Conservation (phyloP, 2,329 filamentous ascomycete genomes). For the Paecilomyces sp. region DNA sequence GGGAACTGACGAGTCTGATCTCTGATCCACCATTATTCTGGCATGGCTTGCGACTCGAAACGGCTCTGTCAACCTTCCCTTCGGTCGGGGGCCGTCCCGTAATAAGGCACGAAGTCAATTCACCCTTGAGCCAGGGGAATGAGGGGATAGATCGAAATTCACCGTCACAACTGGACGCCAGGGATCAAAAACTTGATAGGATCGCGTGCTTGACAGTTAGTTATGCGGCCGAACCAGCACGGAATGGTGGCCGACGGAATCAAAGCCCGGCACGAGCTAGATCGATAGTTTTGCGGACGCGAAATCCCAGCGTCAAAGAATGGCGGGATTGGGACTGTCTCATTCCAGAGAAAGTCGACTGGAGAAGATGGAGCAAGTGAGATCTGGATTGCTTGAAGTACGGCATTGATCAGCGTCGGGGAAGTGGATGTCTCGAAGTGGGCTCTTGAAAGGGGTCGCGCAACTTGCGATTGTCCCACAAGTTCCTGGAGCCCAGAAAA, state of each 20-base stretch:
- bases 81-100: not conserved
- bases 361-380: not conserved
- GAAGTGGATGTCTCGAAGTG: not conserved
- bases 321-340: not conserved
- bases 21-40: constrained; percentile 27
- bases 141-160: not conserved
- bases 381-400: not conserved
- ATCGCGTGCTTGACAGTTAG: not conserved
- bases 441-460: not conserved
- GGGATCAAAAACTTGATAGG: not conserved
- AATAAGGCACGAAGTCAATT: not conserved
- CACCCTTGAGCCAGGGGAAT: not conserved
- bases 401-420: not conserved
- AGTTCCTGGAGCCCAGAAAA: not conserved
- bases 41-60: constrained; percentile 22
- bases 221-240: not conserved
- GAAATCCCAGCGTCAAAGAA: not conserved
- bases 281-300: not conserved
- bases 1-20: constrained; percentile 20
- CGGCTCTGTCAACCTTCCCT: constrained; percentile 1
- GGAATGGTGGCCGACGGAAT: not conserved
- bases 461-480: not conserved
- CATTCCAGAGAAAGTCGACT: not conserved
- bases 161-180: not conserved
- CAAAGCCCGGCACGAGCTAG: not conserved